Conservation (phyloP, 169 alveolate genomes). For the Plasmodium reichenowi region DNA sequence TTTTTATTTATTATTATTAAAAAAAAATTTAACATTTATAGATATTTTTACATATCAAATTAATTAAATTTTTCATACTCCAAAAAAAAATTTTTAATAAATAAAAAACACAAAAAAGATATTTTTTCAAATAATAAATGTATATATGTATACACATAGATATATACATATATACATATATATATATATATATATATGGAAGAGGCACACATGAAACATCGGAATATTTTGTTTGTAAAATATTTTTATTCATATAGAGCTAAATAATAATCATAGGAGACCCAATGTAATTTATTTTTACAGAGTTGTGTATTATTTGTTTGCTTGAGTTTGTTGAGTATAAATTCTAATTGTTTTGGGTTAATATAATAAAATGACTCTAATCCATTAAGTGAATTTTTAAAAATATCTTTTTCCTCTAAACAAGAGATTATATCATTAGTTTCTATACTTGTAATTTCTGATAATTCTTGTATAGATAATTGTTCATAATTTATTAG, state of each 20-base stretch:
- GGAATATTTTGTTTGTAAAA: too few species aligned
- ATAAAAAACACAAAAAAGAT: too few species aligned
- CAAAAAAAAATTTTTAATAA: too few species aligned
- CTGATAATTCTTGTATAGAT: slow-evolving; percentile 83
- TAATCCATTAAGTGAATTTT: slow-evolving; percentile 85
- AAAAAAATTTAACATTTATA: too few species aligned
- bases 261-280: slow-evolving; percentile 90
- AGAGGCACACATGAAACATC: too few species aligned
- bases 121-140: too few species aligned
- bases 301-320: slow-evolving; percentile 86
- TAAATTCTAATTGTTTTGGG: slow-evolving; percentile 84
- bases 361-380: slow-evolving; percentile 87
- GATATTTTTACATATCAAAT: too few species aligned
- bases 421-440: slow-evolving; percentile 90
- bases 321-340: slow-evolving; percentile 84
- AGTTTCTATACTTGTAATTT: slow-evolving; percentile 90
- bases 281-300: slow-evolving; percentile 90
- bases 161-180: too few species aligned
- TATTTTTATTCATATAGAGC: slow-evolving; percentile 83
- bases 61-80: too few species aligned
- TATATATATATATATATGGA: too few species aligned
- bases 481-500: slow-evolving; percentile 16
- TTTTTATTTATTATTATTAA: too few species aligned
- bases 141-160: too few species aligned
- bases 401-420: slow-evolving; percentile 90